Percentiles rank a stretch among this genome's conserved stretches.
Conservation (phyloP, 192 early-diverging fungal species). For the Backusella tarrabulga region DNA sequence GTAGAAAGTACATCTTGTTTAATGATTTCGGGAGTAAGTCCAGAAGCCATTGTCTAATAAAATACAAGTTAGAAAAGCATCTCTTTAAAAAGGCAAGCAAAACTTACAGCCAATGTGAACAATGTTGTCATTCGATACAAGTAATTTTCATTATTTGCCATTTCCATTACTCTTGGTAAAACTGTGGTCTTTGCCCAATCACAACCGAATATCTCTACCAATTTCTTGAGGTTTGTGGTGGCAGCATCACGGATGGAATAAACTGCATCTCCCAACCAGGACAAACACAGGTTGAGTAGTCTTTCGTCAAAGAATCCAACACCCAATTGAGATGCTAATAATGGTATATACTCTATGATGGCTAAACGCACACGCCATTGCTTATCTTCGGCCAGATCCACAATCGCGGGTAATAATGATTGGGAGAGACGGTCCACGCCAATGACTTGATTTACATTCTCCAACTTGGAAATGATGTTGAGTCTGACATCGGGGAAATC, state of each 20-base stretch:
- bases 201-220: constrained; percentile 97
- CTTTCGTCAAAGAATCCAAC: constrained; percentile 98
- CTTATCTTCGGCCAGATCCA: constrained; percentile 99
- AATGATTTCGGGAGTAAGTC: constrained; percentile 85
- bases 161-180: constrained; percentile 90
- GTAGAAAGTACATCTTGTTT: constrained; percentile 89
- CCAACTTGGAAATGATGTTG: constrained; percentile 98
- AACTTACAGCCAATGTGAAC: constrained; percentile 85
- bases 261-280: constrained; percentile 97
- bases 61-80: background rate
- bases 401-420: constrained; percentile 94
- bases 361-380: constrained; percentile 99
- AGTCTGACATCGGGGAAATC: constrained; percentile 95
- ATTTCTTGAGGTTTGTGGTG: constrained; percentile 88
- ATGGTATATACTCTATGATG: constrained; percentile 99
- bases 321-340: constrained; percentile 94
- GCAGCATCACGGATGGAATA: constrained; percentile 98
- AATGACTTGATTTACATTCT: constrained; percentile 94
- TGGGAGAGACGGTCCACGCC: constrained; percentile 98
- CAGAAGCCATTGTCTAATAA: constrained; percentile 78
- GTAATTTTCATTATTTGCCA: constrained; percentile 89
- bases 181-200: constrained; percentile 96
- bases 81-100: background rate
- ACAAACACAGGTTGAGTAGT: constrained; percentile 91
- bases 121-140: constrained; percentile 98